Evolutionary conservation across 129 eudicot species (phyloP), one percentile per base, ranked within the genome.

Genomic region (Chrysanthemum seticuspe): DNA sequence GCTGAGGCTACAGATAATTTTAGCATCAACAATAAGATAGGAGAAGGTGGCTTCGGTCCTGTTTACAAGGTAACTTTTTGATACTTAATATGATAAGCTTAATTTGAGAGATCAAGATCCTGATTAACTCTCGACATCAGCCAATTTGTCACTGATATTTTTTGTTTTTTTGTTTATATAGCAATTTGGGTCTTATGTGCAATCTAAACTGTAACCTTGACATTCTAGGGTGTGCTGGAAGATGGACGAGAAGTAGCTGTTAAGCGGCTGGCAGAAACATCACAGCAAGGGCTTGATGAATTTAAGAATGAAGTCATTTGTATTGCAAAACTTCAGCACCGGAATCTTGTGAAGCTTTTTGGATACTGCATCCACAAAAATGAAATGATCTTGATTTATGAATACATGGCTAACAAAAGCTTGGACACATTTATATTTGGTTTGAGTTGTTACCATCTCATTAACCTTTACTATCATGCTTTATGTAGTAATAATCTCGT

Each of bases 341-440:
- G 68, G 27, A 64, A 64, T 64, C 68, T 64, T 2, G 51, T 64
- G 68, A 64, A 64, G 27, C 68, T 64, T 64, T 44, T 71, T 6
- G 82, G 82, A 65, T 78, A 59, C 13, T 78, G 78, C 63, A 56
- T 72, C 25, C 69, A 72, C 5, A 68, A 14, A 18, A 67, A 72
- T 9, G 77, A 78, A 16, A 78, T 55, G 73, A 62, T 78, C 48
- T 18, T 78, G 68, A 54, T 72, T 14, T 78, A 78, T 45, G 82
- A 78, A 50, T 78, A 72, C 69, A 78, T 78, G 82, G 54, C 73
- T 64, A 78, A 78, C 78, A 62, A 72, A 72, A 72, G 78, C 74
- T 58, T 79, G 70, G 83, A 79, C 77, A 29, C 65, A 7, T 47
- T 65, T 53, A 11, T 79, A 47, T 79, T 72, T 54, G 77, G 82